Base-by-base conservation (phyloP, 441 rosid genomes). In the Francoa sonchifolia region DNA sequence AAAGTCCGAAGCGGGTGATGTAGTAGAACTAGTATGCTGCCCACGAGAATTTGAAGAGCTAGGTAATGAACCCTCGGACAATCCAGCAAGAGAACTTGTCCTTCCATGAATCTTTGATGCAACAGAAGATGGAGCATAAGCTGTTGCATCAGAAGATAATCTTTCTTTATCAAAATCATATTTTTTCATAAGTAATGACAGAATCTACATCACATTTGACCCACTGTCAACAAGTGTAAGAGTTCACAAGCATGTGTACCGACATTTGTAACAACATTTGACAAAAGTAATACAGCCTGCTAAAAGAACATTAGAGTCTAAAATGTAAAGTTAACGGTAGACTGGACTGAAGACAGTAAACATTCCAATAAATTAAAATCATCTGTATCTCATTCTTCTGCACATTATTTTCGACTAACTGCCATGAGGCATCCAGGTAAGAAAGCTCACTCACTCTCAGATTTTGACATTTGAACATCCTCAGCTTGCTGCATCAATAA, bases 1-100 rank as follows among this genome's bases (percentile, higher is more conserved):
- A 40, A 48, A 38, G 31, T 85, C 96, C 43, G 87, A 79, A 65
- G 54, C 65, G 37, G 82, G 71, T 3, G 82, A 70, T 47, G 84
- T 46, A n/a, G n/a, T n/a, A 31, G 80, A 85, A 54, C 78, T 82
- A 57, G 72, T 69, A 60, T 75, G 68, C 51, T 57, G 75, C 43
- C 68, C 79, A 53, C 54, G 43, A 44, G 74, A 50, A 49, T 55
- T 79, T 32, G 54, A 42, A 40, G 69, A 20, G 55, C 47, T 52
- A 54, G 73, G 63, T 41, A 58, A 35, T n/a, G 50, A 58, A 49
- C 42, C 47, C 44, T 57, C 79, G 42, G 52, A 61, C 11, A 30
- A 39, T 52, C 73, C 89, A 52, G 53, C 47, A 56, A 55, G 33
- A 42, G 76, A 66, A 54, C 48, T 65, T 21, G 42, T 47, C 62